Evolutionary conservation across 108 stramenopile species (phyloP), one percentile per base, ranked within the genome.

Genomic region (Nitzschia sp.): DNA sequence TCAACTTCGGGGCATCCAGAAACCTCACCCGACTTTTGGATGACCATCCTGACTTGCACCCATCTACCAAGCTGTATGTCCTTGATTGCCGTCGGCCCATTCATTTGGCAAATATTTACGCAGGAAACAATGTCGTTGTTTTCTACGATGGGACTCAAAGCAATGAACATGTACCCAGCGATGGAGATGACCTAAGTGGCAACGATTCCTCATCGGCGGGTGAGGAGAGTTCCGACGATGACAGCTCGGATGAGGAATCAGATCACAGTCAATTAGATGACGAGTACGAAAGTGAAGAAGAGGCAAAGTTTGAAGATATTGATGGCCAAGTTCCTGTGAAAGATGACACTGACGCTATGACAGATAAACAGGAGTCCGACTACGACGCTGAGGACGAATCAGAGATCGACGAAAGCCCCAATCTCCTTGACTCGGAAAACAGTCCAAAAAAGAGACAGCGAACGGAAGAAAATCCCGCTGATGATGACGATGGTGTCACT

Each of bases 171-270:
- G 14, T 82, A 76, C 86, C 85, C 11, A 83, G 81, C 41, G 92
- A 93, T 81, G 92, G 92, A 12, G 92, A 93, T 61, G 75, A 90
- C 75, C 65, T 93, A 59, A 88, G 86, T 73, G 92, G 87, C 15
- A 71, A 82, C 20, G 87, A 83, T 37, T 55, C 43, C 24, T 73
- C 71, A 10, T 69, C 64, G 10, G 68, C 63, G 24, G 69, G 51
- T 7, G 65, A 68, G 25, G 78, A 75, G 3, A 69, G 73, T 29
- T 78, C 72, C n/a, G 77, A 79, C 2, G 83, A 80, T 26, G 75
- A 67, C 43, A 71, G 71, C 24, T 53, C 64, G 17, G 61, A 54
- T 48, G 80, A 72, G 48, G 78, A 82, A 54, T 65, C 65, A 0
- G 53, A 22, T 17, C 75, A 75, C 42, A 79, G 77, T 39, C 84